Evolutionary conservation across 2,329 filamentous ascomycete species (phyloP), one percentile per base, ranked within the genome.

Genomic region (Dichotomopilus funicola): DNA sequence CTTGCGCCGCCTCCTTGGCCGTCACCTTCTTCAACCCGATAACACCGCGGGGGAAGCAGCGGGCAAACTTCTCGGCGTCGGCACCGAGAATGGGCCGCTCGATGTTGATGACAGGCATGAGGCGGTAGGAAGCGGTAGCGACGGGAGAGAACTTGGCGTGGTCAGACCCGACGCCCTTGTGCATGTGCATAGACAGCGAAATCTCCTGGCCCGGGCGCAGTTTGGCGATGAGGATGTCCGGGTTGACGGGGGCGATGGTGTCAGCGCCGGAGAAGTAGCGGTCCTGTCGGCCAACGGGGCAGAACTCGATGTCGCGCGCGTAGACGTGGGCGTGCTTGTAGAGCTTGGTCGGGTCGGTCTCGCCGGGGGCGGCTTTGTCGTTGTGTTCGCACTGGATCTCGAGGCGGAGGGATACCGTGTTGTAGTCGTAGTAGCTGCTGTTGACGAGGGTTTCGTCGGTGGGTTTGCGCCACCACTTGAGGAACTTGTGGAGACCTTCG

Each of bases 141-240:
- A 97, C 94, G 47, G 94, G 94, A 0, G 90, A 96, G 76, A 94
- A 99, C 73, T 99, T 99, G 64, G 94, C 87, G 71, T 99, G 94
- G 72, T 99, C 94, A 61, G 87, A 84, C 48, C 94, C 94, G 63
- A 95, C 85, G 58, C 95, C 94, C 75, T 96, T 95, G 74, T 95
- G 85, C 75, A 92, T 94, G 76, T 97, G 91, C 81, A 95, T 87
- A 63, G 88, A 85, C 59, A 96, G 77, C 66, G 89, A 81, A 66
- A 99, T 89, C 64, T 83, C 82, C 77, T 99, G 95, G 4, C 88
- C 88, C 0, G 95, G 94, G 34, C 94, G 85, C 72, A 99, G 76
- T 77, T 99, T 99, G 58, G 91, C 91, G 68, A 99, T 85, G 55
- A 99, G 76, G 60, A 99, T 96, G 68, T 96, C 88, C 1, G 92